Conservation (phyloP, 345 rosid species). For the Pistacia atlantica region DNA sequence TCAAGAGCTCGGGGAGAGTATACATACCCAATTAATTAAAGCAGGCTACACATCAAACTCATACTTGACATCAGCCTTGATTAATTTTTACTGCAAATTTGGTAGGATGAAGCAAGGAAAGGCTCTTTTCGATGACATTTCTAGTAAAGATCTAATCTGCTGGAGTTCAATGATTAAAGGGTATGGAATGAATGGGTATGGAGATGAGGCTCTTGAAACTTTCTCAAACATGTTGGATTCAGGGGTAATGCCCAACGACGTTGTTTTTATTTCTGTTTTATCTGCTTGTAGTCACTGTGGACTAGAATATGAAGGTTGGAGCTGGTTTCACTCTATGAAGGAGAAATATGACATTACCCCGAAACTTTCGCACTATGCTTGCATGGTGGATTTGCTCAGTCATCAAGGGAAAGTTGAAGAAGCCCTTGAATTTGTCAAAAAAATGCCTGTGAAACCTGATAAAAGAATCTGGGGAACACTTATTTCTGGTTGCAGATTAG, state of each 20-base stretch:
- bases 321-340: slow-evolving; percentile 30
- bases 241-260: slow-evolving; percentile 33
- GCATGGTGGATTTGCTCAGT: slow-evolving; percentile 43
- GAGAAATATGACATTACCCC: slow-evolving; percentile 21
- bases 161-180: slow-evolving; percentile 42
- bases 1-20: slow-evolving; percentile 31
- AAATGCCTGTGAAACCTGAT: slow-evolving; percentile 41
- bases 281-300: slow-evolving; percentile 45
- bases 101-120: slow-evolving; percentile 31
- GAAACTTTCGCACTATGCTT: slow-evolving; percentile 30
- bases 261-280: slow-evolving; percentile 38
- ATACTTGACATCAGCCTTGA: slow-evolving; percentile 33
- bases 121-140: slow-evolving; percentile 27
- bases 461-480: slow-evolving; percentile 32
- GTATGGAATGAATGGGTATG: slow-evolving; percentile 36
- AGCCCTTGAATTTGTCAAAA: slow-evolving; percentile 28
- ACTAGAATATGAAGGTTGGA: slow-evolving; percentile 33
- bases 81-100: slow-evolving; percentile 37
- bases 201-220: slow-evolving; percentile 37
- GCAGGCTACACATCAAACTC: slow-evolving; percentile 13
- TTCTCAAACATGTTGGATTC: slow-evolving; percentile 27
- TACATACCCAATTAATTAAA: slow-evolving; percentile 19
- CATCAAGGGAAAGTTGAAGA: slow-evolving; percentile 33
- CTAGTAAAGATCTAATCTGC: slow-evolving; percentile 33
- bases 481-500: slow-evolving; percentile 36